Percentiles rank a stretch among this genome's conserved stretches.
Evolutionary conservation across 139 green algal genomes (phyloP).

Genomic region (Tetraselmis striata): DNA sequence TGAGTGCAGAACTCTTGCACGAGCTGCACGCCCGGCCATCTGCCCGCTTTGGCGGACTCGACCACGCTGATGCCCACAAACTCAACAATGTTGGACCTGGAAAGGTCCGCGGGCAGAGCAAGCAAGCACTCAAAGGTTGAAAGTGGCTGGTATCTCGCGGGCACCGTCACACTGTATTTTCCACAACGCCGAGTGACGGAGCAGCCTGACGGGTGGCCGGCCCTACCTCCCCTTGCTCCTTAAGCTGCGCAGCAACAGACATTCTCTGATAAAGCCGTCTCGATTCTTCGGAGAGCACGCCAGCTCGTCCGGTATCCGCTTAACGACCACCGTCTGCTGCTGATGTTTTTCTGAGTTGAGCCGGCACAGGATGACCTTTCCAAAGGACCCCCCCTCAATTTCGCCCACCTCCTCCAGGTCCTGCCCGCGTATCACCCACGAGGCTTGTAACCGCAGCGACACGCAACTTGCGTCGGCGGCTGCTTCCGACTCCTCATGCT

Average conservation of each 20-base stretch:
- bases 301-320: not conserved
- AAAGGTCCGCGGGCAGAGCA: too few species aligned
- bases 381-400: not conserved
- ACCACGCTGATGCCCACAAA: not conserved
- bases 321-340: not conserved
- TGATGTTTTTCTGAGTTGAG: too few species aligned
- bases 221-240: too few species aligned
- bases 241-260: not conserved
- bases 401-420: not conserved
- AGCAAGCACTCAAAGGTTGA: too few species aligned
- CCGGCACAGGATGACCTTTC: not conserved
- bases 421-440: not conserved
- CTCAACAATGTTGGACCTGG: not conserved
- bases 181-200: too few species aligned
- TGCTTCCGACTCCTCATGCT: too few species aligned
- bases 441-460: too few species aligned
- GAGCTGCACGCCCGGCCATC: not conserved
- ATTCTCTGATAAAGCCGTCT: not conserved
- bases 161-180: too few species aligned
- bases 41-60: not conserved
- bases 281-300: not conserved
- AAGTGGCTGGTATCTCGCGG: too few species aligned
- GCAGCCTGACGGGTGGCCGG: too few species aligned
- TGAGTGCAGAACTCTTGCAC: not conserved
- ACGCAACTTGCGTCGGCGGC: too few species aligned